Evolutionary conservation across 2,329 filamentous ascomycete species (phyloP).

Genomic region (Pseudonectria buxi): DNA sequence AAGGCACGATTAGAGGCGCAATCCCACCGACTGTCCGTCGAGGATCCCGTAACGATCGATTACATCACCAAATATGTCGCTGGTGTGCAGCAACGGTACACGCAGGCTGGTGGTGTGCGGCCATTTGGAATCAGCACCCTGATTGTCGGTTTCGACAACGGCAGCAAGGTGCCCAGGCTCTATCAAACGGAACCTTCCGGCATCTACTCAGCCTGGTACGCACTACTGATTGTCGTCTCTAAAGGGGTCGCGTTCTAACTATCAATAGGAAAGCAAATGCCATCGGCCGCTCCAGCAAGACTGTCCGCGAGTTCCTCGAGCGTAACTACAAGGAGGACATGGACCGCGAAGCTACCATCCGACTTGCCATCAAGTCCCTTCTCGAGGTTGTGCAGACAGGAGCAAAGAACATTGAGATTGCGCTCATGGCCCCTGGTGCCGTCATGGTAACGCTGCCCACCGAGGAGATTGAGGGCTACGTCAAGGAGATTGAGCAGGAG

Average conservation of each 20-base stretch:
- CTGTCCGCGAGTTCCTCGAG: constrained; percentile 95
- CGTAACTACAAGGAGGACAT: constrained; percentile 98
- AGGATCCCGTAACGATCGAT: constrained; percentile 95
- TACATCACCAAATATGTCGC: constrained; percentile 99
- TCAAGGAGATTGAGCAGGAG: constrained; percentile 98
- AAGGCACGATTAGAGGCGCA: constrained; percentile 96
- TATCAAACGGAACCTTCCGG: constrained; percentile 99
- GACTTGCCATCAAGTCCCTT: constrained; percentile 95
- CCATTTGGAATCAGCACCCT: constrained; percentile 98
- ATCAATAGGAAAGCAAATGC: constrained; percentile 89
- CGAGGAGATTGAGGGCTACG: constrained; percentile 93
- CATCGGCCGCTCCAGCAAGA: constrained; percentile 97
- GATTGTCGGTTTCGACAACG: constrained; percentile 96
- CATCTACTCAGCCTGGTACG: constrained; percentile 97
- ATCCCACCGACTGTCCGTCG: constrained; percentile 92
- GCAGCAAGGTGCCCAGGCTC: constrained; percentile 77
- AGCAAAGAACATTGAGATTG: constrained; percentile 99
- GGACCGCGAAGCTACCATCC: constrained; percentile 93
- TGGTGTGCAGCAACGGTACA: constrained; percentile 97
- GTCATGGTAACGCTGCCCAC: constrained; percentile 86
- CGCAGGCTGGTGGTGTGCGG: constrained; percentile 93
- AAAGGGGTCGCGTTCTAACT: constrained; percentile 6
- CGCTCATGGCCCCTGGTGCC: constrained; percentile 93
- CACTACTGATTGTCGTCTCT: neutral
- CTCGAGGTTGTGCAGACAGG: constrained; percentile 97